Percentiles rank a stretch among this genome's conserved stretches.
These are phyloP conservation scores for Mortierella sp. DNA, from an alignment of 371 early-diverging fungal species.

Conservation along the genomic window DNA sequence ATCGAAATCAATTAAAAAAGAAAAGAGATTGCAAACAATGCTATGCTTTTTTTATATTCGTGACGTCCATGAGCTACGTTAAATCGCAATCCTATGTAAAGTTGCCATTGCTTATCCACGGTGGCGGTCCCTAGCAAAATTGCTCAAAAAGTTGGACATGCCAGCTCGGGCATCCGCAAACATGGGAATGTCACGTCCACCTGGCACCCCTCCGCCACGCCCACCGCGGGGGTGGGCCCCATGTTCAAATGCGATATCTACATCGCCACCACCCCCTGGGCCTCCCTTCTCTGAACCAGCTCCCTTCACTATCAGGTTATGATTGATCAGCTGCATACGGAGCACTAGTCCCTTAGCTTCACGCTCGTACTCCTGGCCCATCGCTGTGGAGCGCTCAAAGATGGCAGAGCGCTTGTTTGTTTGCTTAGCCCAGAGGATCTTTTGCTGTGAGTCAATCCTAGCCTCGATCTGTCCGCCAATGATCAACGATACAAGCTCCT, in stretches of 20 bases:
- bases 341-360: conserved; percentile 71
- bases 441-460: conserved; percentile 87
- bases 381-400: conserved; percentile 69
- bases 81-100: neutral
- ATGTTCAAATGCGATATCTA: conserved; percentile 11
- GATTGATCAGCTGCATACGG: conserved; percentile 68
- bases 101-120: conserved; percentile 8
- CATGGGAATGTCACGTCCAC: conserved; percentile 29
- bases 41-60: neutral
- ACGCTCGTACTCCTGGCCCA: conserved; percentile 74
- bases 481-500: conserved; percentile 78
- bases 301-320: conserved; percentile 61
- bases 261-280: conserved; percentile 9
- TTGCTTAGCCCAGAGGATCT: conserved; percentile 75
- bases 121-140: conserved; percentile 34
- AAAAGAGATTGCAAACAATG: neutral
- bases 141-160: conserved; percentile 41
- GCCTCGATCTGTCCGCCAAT: conserved; percentile 75
- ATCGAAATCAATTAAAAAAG: neutral
- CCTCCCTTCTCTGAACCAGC: conserved; percentile 33
- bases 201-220: conserved; percentile 18
- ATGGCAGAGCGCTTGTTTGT: conserved; percentile 74
- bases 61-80: neutral
- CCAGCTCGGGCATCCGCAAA: conserved; percentile 35
- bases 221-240: conserved; percentile 6